Evolutionary conservation across 768 basidiomycete species (phyloP).

Genomic region (Coprinopsis strossmayeri): DNA sequence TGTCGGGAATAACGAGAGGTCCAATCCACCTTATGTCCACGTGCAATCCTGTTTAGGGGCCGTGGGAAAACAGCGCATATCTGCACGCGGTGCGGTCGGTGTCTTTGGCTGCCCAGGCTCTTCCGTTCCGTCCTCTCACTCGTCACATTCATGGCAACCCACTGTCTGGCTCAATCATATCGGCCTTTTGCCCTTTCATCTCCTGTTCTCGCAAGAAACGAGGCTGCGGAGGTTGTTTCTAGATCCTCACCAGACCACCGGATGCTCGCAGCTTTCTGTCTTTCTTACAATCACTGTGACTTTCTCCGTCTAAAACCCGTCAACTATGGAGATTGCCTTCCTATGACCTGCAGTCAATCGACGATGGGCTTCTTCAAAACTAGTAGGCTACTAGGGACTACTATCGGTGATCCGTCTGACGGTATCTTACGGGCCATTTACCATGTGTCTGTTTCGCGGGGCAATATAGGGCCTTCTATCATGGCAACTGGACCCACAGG

Average conservation of each 20-base stretch:
- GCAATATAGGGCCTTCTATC: no score
- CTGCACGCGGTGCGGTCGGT: not conserved
- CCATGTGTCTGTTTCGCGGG: no score
- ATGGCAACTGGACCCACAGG: no score
- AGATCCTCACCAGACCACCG: not conserved
- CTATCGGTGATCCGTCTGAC: no score
- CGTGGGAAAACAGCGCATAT: conserved; percentile 2
- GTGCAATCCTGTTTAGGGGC: not conserved
- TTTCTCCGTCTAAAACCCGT: no score
- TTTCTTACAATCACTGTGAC: no score
- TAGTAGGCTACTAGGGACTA: no score
- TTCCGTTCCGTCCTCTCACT: not conserved
- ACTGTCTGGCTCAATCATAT: not conserved
- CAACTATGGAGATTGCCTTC: no score
- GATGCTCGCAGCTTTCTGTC: not conserved
- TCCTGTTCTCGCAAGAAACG: not conserved
- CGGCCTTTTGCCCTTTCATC: not conserved
- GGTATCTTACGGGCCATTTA: no score
- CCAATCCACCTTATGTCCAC: not conserved
- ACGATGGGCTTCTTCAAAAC: no score
- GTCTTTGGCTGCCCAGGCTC: not conserved
- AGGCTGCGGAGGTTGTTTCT: not conserved
- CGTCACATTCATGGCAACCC: not conserved
- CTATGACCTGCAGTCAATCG: no score
- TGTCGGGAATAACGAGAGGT: not conserved